Conservation (phyloP, 345 rosid species). For the Murraya koenigii region DNA sequence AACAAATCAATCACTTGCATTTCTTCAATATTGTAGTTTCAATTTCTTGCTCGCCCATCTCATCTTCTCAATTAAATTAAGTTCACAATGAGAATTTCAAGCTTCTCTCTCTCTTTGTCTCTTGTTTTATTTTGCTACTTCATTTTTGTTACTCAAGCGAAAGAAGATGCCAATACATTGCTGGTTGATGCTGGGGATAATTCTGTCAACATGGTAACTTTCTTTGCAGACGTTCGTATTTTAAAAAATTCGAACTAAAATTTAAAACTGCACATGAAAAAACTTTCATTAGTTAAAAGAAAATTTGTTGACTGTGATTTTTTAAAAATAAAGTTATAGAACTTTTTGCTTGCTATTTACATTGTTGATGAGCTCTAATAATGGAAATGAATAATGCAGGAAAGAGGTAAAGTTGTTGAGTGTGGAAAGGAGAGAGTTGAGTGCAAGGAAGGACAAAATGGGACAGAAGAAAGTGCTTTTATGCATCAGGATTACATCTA, state of each 20-base stretch:
- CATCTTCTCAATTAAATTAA: not conserved
- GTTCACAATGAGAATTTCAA: constrained; percentile 5
- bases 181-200: constrained; percentile 5
- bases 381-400: not conserved
- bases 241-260: too few relatives aligned
- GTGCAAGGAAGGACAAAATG: constrained; percentile 20
- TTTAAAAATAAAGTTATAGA: too few relatives aligned
- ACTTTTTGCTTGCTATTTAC: too few relatives aligned
- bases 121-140: constrained; percentile 6
- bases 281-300: too few relatives aligned
- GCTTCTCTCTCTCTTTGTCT: not conserved
- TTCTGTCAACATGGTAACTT: constrained; percentile 9
- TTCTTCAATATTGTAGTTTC: not conserved
- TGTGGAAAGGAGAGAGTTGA: constrained; percentile 13
- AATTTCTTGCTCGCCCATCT: not conserved
- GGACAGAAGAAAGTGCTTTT: constrained; percentile 9
- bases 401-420: not conserved
- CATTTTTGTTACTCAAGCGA: constrained; percentile 1
- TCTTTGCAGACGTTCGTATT: not conserved
- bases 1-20: not conserved
- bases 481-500: constrained; percentile 27
- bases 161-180: not conserved
- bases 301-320: too few relatives aligned
- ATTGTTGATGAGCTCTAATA: not conserved
- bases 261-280: too few relatives aligned